These are phyloP conservation scores for Vigna trinervia DNA, from an alignment of 306 rosid genomes.

Conservation along the genomic window DNA sequence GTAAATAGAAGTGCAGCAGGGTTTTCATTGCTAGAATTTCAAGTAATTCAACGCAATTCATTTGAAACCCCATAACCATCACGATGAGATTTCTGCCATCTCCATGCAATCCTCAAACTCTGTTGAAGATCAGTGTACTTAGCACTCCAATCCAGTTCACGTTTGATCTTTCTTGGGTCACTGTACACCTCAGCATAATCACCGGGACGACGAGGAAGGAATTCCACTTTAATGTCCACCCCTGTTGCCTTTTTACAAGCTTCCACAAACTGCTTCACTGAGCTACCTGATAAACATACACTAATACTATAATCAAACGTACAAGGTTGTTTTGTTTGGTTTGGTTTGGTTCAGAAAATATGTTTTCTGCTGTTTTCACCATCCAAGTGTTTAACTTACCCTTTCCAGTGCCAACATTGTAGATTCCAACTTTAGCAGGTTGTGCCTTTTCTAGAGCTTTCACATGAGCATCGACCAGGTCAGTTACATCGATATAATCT, in stretches of 20 bases:
- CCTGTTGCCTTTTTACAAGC: conserved; percentile 95
- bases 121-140: conserved; percentile 64
- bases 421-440: conserved; percentile 78
- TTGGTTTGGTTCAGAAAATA: neutral
- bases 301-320: neutral
- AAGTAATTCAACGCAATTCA: conserved; percentile 49
- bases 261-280: conserved; percentile 91
- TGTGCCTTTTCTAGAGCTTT: conserved; percentile 86
- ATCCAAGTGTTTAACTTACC: conserved; percentile 56
- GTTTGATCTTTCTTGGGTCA: conserved; percentile 75
- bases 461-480: conserved; percentile 95
- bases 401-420: conserved; percentile 92
- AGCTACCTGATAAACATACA: conserved; percentile 66
- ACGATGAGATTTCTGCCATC: conserved; percentile 87
- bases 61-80: conserved; percentile 69
- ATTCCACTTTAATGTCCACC: conserved; percentile 74
- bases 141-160: conserved; percentile 85
- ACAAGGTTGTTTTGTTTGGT: neutral
- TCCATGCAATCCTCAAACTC: conserved; percentile 85
- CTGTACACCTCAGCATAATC: conserved; percentile 93
- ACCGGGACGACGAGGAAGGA: conserved; percentile 86
- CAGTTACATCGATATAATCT: conserved; percentile 89
- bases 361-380: neutral
- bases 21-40: conserved; percentile 42
- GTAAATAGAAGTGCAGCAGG: conserved; percentile 49